Conservation (phyloP, 2,329 filamentous ascomycete species). For the Fusarium humuli region DNA sequence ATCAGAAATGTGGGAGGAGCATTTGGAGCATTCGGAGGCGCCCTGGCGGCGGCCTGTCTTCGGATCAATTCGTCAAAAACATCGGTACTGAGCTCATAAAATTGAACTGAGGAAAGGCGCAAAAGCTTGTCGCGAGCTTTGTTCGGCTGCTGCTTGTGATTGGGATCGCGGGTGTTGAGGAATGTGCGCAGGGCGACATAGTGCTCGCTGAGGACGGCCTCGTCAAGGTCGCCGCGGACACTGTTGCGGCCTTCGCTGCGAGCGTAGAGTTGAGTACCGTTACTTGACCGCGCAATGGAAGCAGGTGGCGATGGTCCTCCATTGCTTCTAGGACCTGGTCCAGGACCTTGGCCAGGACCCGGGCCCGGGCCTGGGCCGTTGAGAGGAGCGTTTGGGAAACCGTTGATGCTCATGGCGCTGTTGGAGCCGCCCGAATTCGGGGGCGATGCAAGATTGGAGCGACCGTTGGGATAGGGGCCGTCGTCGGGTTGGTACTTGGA, state of each 20-base stretch:
- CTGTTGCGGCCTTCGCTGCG: conserved; percentile 70
- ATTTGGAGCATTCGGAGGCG: conserved; percentile 64
- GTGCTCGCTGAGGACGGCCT: conserved; percentile 78
- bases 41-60: conserved; percentile 76
- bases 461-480: conserved; percentile 65
- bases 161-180: conserved; percentile 81
- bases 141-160: conserved; percentile 79
- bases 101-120: conserved; percentile 89
- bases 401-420: conserved; percentile 69
- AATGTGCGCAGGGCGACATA: conserved; percentile 83
- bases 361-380: conserved; percentile 55
- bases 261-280: conserved; percentile 77
- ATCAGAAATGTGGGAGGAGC: conserved; percentile 78
- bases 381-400: conserved; percentile 58
- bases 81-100: conserved; percentile 97
- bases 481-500: conserved; percentile 72
- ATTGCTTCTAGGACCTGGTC: conserved; percentile 64
- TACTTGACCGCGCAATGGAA: conserved; percentile 87
- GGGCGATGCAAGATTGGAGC: conserved; percentile 73
- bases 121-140: conserved; percentile 95
- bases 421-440: conserved; percentile 74
- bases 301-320: conserved; percentile 85
- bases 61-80: conserved; percentile 95
- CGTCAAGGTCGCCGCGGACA: conserved; percentile 69
- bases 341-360: conserved; percentile 61